Evolutionary conservation across 1,139 yeast genomes (phyloP), one percentile per base, ranked within the genome.

Genomic region (Suhomyces ambrosiae): DNA sequence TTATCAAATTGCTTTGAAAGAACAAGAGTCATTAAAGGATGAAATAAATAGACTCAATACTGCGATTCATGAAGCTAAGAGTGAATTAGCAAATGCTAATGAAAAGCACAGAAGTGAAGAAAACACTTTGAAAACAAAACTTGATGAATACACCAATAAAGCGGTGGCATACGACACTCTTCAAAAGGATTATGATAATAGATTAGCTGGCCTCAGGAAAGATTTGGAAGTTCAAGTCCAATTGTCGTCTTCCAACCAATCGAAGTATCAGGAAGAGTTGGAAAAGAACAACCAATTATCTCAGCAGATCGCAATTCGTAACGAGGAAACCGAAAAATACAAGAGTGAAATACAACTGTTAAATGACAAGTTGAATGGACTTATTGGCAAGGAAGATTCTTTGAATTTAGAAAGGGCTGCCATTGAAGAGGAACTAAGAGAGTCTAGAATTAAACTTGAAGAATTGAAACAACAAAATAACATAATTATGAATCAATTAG

Each of bases 401-500:
- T 41, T 58, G 10, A 45, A 44, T n/a, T 52, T 48, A 21, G 65
- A 61, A 31, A 57, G 50, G 32, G 71, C 52, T 63, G 58, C 66
- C 2, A 59, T 78, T 23, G 82, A 80, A 45, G 80, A 77, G 26
- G 83, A 84, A 41, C 55, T 84, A 34, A 68, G 67, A 9, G 53
- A 60, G 15, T 63, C 76, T 7, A 69, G 68, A 22, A 50, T 64
- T 1, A 74, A 80, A 46, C 55, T 77, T 19, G 68, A 74, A 18
- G 92, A 84, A 39, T 60, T 86, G 32, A 67, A 76, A 21, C 70
- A 77, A 15, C 95, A 87, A 53, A 86, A 87, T 54, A 68, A 75
- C 33, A 66, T 86, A 9, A 65, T 87, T 22, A 74, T 84, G 49
- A 82, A 80, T 47, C 95, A 86, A 56, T 61, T 88, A 26, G 95